These are phyloP conservation scores for Talaromyces piceae DNA, from an alignment of 2,329 filamentous ascomycete species.

Conservation along the genomic window DNA sequence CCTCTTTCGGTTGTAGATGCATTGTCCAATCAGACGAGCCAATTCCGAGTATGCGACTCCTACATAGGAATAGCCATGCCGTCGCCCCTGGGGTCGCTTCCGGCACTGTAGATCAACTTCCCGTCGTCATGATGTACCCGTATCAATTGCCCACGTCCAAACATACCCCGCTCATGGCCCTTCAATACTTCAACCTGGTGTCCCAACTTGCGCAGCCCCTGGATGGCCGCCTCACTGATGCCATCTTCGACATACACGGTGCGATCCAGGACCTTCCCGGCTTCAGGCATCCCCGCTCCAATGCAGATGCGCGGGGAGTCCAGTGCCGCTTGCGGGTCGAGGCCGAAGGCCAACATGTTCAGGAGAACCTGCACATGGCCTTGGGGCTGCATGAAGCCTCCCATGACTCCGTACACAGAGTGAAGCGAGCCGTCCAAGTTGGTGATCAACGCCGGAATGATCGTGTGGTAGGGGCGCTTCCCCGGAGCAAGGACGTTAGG, in stretches of 20 bases:
- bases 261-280: slow-evolving; percentile 51
- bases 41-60: neutral
- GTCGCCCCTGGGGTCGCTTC: slow-evolving; percentile 82
- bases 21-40: neutral
- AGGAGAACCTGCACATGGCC: slow-evolving; percentile 89
- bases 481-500: slow-evolving; percentile 73
- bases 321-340: slow-evolving; percentile 78
- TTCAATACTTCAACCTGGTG: slow-evolving; percentile 64
- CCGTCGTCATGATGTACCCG: slow-evolving; percentile 69
- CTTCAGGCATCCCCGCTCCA: slow-evolving; percentile 61
- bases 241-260: slow-evolving; percentile 78
- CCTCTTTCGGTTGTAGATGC: neutral
- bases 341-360: slow-evolving; percentile 75
- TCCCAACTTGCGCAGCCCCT: slow-evolving; percentile 61
- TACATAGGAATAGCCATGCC: slow-evolving; percentile 56
- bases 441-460: slow-evolving; percentile 88
- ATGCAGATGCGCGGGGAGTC: slow-evolving; percentile 91
- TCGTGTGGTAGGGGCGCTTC: slow-evolving; percentile 94
- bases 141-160: slow-evolving; percentile 84
- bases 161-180: slow-evolving; percentile 60
- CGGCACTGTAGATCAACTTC: slow-evolving; percentile 71
- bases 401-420: slow-evolving; percentile 92
- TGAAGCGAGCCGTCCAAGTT: slow-evolving; percentile 71
- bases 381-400: slow-evolving; percentile 97
- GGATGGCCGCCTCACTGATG: slow-evolving; percentile 59